Base-by-base conservation (phyloP, 257 asterid genomes). In the Fraxinus anomala region DNA sequence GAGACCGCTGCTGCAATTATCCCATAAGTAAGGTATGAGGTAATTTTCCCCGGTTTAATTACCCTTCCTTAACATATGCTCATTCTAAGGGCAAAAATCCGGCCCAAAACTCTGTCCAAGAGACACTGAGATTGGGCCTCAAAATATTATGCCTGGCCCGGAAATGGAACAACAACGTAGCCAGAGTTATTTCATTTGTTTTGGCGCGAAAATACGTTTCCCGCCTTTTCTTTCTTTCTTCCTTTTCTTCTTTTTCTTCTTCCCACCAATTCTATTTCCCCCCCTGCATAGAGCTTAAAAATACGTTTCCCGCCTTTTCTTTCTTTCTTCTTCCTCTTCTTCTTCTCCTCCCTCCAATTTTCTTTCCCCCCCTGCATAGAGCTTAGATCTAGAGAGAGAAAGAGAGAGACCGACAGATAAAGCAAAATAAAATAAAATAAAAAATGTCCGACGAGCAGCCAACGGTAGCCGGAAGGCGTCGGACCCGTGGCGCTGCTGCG, bases 391-490 rank as follows among this genome's bases (percentile, higher is more conserved):
- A 10, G 51, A 7, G 28, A 14, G n/a, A 23, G 28, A 10, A 33
- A 16, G 42, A 13, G 40, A 21, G 26, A 37, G 73, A 28, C 6
- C 0, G 72, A 71, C 54, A 70, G 37, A 72, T 54, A 26, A 42
- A 36, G 76, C 37, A 69, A 65, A 19, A 26, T 24, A 31, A 28
- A 28, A 79, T 73, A 49, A 26, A 28, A 31, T 26, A 26, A 79
- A 75, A 79, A 75, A 92, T 92, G 97, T 84, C 92, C 28, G 96
- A 93, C 74, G 98, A 92, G 73, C 89, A 91, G 84, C 83, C 90
- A 61, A 14, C 66, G 3, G 87, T 72, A 39, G 84, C 88, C 16
- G 92, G 95, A 6, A 83, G 94, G 79, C 86, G 95, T 51, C 82
- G 97, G 81, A 82, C 82, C 37, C 88, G 97, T 30, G 89, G 92